phyloP scores from a whole-genome alignment of 139 green algal genomes.

The Zygnema circumcarinatum region DNA sequence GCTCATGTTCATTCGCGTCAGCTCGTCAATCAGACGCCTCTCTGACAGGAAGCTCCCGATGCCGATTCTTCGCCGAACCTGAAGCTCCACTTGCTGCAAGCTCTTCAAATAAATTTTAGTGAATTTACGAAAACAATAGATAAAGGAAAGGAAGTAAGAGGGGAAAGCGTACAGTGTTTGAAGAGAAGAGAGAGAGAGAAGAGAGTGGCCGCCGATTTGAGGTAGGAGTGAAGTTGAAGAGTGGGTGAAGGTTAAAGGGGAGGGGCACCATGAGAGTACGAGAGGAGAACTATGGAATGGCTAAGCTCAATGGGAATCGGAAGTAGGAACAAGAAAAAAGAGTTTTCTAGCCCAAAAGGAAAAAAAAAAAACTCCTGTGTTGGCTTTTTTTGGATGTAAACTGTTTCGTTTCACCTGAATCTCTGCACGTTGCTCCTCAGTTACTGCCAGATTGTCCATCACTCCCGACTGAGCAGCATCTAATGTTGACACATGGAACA shows the following conservation, averaged over 20 bases:
- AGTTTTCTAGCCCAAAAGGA: background rate
- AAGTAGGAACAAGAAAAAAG: background rate
- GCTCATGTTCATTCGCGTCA: conserved; percentile 39
- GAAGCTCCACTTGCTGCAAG: conserved; percentile 70
- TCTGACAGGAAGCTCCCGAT: conserved; percentile 69
- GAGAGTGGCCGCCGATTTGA: background rate
- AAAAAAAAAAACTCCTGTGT: background rate
- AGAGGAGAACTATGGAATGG: background rate
- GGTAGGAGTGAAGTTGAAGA: background rate
- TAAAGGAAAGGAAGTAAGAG: background rate
- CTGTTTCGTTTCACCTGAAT: conserved; percentile 49
- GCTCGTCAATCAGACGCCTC: conserved; percentile 51
- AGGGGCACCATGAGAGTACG: background rate
- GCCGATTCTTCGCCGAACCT: conserved; percentile 79
- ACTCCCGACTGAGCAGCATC: conserved; percentile 62
- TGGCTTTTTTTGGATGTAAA: no score
- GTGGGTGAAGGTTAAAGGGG: background rate
- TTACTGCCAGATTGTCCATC: conserved; percentile 71
- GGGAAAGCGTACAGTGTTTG: background rate
- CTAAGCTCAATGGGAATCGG: no score
- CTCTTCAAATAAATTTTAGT: conserved; percentile 26
- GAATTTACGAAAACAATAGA: background rate
- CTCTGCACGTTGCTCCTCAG: conserved; percentile 71
- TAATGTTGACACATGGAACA: conserved; percentile 79
- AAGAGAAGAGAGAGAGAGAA: background rate